Evolutionary conservation across 257 asterid genomes (phyloP).

Genomic region (Solanum piurae): DNA sequence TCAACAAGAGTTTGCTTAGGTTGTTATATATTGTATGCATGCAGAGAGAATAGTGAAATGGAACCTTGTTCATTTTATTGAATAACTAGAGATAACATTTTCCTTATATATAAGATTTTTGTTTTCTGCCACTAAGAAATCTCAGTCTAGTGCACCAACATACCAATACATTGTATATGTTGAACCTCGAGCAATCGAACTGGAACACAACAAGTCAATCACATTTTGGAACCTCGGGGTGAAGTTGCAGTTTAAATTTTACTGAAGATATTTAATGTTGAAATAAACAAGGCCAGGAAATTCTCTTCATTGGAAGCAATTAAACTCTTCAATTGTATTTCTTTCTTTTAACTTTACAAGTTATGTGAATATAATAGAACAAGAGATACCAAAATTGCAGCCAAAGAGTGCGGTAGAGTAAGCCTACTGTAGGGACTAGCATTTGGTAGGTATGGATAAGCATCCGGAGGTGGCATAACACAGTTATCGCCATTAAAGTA

Average conservation of each 20-base stretch:
- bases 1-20: background rate
- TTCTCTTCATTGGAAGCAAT: background rate
- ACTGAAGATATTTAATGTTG: background rate
- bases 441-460: conserved; percentile 29
- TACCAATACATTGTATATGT: background rate
- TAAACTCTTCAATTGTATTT: background rate
- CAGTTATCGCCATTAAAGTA: conserved; percentile 44
- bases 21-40: background rate
- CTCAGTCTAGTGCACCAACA: background rate
- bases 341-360: conserved; percentile 2
- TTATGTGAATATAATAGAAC: conserved; percentile 5
- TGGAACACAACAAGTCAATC: background rate
- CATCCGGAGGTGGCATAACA: conserved; percentile 41
- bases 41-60: background rate
- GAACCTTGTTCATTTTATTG: background rate
- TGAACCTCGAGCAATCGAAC: background rate
- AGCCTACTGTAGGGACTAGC: background rate
- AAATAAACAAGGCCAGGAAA: background rate
- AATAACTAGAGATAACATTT: background rate
- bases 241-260: background rate
- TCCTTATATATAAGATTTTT: background rate
- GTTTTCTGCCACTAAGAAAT: background rate
- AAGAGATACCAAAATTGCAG: conserved; percentile 1
- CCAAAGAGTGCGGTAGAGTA: background rate
- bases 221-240: background rate